Conservation (phyloP, 1,139 yeast genomes). For the Arxiozyma bovina region DNA sequence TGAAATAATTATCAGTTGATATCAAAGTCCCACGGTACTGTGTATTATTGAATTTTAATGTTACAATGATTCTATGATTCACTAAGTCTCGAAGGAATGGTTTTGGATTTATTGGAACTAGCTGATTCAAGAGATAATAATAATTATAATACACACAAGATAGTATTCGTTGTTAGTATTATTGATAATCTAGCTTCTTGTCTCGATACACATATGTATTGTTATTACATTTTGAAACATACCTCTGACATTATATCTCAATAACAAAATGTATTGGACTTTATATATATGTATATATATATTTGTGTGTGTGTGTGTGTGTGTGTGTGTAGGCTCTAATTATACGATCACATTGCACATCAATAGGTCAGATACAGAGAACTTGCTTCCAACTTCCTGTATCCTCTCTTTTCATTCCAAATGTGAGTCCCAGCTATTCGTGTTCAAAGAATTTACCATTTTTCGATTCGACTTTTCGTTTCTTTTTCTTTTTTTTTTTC, state of each 20-base stretch:
- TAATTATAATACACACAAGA: not conserved
- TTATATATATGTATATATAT: not conserved
- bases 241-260: conserved; percentile 5
- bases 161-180: conserved; percentile 2
- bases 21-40: conserved; percentile 76
- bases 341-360: no score
- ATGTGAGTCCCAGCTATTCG: no score
- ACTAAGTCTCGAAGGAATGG: conserved; percentile 76
- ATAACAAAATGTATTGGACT: no score
- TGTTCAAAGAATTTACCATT: no score
- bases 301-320: not conserved
- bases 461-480: no score
- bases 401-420: no score
- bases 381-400: no score
- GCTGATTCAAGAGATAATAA: conserved; percentile 30
- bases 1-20: conserved; percentile 90
- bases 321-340: not conserved
- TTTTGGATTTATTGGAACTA: conserved; percentile 79
- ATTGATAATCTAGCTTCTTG: not conserved
- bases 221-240: not conserved
- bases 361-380: no score
- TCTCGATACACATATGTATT: not conserved
- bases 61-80: conserved; percentile 65
- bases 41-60: conserved; percentile 87
- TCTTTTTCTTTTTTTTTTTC: no score